A percentile compares a stretch with the other conserved stretches of the same genome.
Conservation (phyloP, 495 filamentous ascomycete species). For the Penicillium argentinense region DNA sequence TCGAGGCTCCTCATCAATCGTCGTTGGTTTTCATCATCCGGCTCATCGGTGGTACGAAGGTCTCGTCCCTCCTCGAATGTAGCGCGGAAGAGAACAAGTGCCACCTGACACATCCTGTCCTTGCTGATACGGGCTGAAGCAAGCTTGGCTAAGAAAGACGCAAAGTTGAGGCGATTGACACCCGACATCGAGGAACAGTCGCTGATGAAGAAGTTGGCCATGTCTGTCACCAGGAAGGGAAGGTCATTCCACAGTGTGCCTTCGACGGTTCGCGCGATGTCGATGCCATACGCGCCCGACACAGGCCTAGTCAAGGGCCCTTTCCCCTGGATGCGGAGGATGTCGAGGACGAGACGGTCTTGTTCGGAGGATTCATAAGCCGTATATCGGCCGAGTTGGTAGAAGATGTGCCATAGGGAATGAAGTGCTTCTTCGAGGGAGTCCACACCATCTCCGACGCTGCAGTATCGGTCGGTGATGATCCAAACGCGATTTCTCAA, state of each 20-base stretch:
- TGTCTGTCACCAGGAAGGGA: constrained; percentile 21
- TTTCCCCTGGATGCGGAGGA: constrained; percentile 22
- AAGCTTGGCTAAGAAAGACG: constrained; percentile 19
- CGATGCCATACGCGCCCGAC: constrained; percentile 10
- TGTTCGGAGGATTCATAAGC: constrained; percentile 17
- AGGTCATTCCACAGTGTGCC: constrained; percentile 24
- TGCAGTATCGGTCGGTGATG: constrained; percentile 18
- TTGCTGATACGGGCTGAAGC: constrained; percentile 17
- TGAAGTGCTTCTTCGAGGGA: constrained; percentile 15
- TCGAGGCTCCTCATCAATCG: constrained; percentile 11
- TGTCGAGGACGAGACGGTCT: constrained; percentile 21
- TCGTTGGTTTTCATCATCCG: constrained; percentile 16
- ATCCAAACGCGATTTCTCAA: constrained; percentile 17
- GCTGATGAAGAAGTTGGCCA: constrained; percentile 16
- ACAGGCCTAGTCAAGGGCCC: constrained; percentile 17
- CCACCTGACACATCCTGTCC: constrained; percentile 20
- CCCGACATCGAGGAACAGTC: constrained; percentile 13
- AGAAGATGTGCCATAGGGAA: constrained; percentile 23
- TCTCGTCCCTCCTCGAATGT: constrained; percentile 9
- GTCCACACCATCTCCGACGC: constrained; percentile 18
- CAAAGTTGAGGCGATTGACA: constrained; percentile 20
- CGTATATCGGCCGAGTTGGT: constrained; percentile 14
- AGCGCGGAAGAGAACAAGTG: constrained; percentile 15
- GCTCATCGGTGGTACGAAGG: constrained; percentile 12
- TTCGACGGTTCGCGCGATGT: constrained; percentile 17